Evolutionary conservation across 2,329 filamentous ascomycete species (phyloP), one percentile per base, ranked within the genome.

Genomic region (Cercospora sojina): DNA sequence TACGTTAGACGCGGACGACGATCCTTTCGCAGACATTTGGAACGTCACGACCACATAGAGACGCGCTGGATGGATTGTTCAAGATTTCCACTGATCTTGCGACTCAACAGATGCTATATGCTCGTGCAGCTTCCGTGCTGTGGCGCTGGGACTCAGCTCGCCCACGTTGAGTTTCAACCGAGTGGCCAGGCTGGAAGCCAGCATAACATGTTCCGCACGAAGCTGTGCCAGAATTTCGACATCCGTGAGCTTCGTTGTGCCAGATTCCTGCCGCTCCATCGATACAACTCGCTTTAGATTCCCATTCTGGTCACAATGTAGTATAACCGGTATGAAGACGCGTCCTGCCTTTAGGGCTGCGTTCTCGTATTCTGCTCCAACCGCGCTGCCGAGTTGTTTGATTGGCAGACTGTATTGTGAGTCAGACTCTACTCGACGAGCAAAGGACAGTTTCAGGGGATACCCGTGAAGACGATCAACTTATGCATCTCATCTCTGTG

Each of bases 171-270:
- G 29, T 8, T 12, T 56, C 20, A 64, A 27, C 16, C 58, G 32
- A 31, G 23, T 56, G 49, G 61, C 32, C 3, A 58, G 43, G 16
- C 58, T 13, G n/a, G 29, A 31, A 25, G 38, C 27, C 18, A 63
- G 31, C 60, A 63, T 63, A 35, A 41, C 29, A 35, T 63, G 60
- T 25, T 57, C 32, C 18, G 31, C 18, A 12, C 49, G 60, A 12
- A 63, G 31, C 49, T 35, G 16, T 20, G 20, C 23, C 20, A 63
- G 16, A 6, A 20, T 35, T 31, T 8, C 32, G 18, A 41, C 16
- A 29, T 57, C 49, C 10, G 60, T 63, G 18, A 63, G 49, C 25
- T 63, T 63, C 47, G 60, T 57, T n/a, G 49, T 63, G 12, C 60
- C 60, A 31, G 60, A 63, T 8, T 20, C 32, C 18, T 29, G 25